Conservation (phyloP, 2,329 filamentous ascomycete genomes). For the Septoria linicola region DNA sequence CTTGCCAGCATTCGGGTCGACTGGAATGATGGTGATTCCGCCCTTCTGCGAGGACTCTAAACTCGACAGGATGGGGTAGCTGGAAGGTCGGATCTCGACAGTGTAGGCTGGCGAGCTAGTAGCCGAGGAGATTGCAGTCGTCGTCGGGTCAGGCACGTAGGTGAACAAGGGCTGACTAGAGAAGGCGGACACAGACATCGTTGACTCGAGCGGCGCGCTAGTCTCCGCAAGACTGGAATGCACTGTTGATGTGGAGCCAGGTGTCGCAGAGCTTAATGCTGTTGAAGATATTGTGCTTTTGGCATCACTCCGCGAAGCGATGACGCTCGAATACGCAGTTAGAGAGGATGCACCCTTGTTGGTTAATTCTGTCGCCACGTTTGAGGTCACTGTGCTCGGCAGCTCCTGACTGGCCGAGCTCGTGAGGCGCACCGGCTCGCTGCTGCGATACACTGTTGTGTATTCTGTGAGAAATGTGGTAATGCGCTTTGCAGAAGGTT, state of each 20-base stretch:
- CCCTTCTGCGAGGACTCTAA: background rate
- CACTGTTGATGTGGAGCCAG: background rate
- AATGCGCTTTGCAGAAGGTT: background rate
- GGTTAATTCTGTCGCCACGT: no score
- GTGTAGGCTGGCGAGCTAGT: background rate
- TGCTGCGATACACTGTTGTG: constrained; percentile 25
- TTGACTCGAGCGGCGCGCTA: no score
- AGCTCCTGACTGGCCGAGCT: background rate
- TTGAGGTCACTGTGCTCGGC: background rate
- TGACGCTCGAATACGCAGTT: background rate
- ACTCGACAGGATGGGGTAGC: background rate
- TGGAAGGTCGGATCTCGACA: background rate
- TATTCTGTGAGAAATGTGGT: constrained; percentile 29
- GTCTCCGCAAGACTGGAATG: no score
- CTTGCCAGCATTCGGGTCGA: constrained; percentile 20
- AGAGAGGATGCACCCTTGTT: no score
- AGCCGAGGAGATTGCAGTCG: background rate
- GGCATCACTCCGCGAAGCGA: background rate
- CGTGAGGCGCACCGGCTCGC: background rate
- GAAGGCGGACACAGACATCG: no score
- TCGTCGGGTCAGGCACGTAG: no score
- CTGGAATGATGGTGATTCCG: constrained; percentile 32
- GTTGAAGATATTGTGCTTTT: background rate
- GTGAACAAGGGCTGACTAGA: no score
- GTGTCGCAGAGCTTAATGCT: background rate